Conservation (phyloP, 2,329 filamentous ascomycete species). For the Venturia aucupariae region DNA sequence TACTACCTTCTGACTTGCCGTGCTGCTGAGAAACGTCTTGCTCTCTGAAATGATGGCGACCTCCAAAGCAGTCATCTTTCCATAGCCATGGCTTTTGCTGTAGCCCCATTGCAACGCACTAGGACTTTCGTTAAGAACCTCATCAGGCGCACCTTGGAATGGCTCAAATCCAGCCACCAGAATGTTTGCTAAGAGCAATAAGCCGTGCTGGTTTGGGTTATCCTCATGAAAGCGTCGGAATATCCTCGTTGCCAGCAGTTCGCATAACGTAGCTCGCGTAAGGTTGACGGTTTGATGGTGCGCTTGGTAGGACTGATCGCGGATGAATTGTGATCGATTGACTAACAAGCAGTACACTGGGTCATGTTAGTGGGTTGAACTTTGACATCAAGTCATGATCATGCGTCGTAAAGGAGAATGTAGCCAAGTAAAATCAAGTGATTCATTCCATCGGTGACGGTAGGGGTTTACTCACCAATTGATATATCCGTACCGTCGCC, state of each 20-base stretch:
- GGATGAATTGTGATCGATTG: slow-evolving; percentile 69
- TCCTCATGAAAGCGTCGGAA: slow-evolving; percentile 72
- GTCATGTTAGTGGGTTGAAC: background rate
- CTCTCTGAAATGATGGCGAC: slow-evolving; percentile 76
- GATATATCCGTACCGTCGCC: slow-evolving; percentile 65
- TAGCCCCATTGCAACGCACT: slow-evolving; percentile 36
- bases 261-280: slow-evolving; percentile 68
- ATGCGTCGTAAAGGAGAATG: too few relatives aligned
- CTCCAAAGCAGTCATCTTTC: slow-evolving; percentile 66
- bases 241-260: slow-evolving; percentile 69
- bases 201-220: slow-evolving; percentile 58
- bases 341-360: slow-evolving; percentile 74
- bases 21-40: slow-evolving; percentile 67
- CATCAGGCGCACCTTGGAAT: slow-evolving; percentile 69
- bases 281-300: slow-evolving; percentile 75
- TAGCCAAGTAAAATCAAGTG: slow-evolving; percentile 55
- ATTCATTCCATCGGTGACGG: slow-evolving; percentile 40
- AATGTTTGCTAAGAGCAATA: slow-evolving; percentile 67
- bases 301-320: slow-evolving; percentile 64
- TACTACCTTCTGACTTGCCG: slow-evolving; percentile 72
- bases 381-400: background rate
- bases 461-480: slow-evolving; percentile 30
- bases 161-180: slow-evolving; percentile 77
- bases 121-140: slow-evolving; percentile 50
- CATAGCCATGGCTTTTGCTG: slow-evolving; percentile 30